Base-by-base conservation (phyloP, 768 basidiomycete genomes). In the Sporobolomyces pararoseus region DNA sequence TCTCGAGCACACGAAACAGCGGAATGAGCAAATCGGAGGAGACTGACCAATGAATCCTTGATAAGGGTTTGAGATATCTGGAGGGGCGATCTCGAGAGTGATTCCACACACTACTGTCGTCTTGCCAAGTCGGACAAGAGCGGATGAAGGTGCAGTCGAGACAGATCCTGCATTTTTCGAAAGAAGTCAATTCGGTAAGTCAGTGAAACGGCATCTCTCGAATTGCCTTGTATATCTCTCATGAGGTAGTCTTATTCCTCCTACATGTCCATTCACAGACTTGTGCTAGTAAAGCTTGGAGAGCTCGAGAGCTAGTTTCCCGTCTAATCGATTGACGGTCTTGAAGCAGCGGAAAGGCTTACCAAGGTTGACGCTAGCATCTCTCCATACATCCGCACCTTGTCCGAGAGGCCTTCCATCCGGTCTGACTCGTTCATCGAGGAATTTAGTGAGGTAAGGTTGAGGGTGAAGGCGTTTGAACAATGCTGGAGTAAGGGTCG, bases 21-120 rank as follows among this genome's bases (percentile, higher is more conserved):
- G n/a, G n/a, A n/a, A n/a, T n/a, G n/a, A n/a, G n/a, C n/a, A n/a
- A n/a, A n/a, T n/a, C n/a, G n/a, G 21, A 14, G 46, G 23, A 47
- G 23, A 47, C 13, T 12, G 74, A 93, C 94, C 93, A 29, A 98
- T 76, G 78, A 89, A 97, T 0, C 95, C 95, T 34, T 86, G 83
- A 21, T 84, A 81, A 1, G 88, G 89, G 3, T 79, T 79, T 71
- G 91, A 87, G 23, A 95, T 78, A 74, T 90, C 89, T 7, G 95
- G 95, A 76, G 92, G 90, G 32, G 91, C 88, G 47, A 95, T 88
- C 80, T 98, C 94, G 19, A 91, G 93, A 78, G 96, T 97, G 73
- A 99, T 86, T 1, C 96, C 96, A 76, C 94, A 97, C 0, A 97
- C 90, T 44, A 98, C 83, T 1, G 91, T 97, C n/a, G 95, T 96